Percentiles rank a stretch among this genome's conserved stretches.
These are phyloP conservation scores for Elaeis oleifera DNA, from an alignment of 202 grass and related monocot genomes.

Conservation along the genomic window DNA sequence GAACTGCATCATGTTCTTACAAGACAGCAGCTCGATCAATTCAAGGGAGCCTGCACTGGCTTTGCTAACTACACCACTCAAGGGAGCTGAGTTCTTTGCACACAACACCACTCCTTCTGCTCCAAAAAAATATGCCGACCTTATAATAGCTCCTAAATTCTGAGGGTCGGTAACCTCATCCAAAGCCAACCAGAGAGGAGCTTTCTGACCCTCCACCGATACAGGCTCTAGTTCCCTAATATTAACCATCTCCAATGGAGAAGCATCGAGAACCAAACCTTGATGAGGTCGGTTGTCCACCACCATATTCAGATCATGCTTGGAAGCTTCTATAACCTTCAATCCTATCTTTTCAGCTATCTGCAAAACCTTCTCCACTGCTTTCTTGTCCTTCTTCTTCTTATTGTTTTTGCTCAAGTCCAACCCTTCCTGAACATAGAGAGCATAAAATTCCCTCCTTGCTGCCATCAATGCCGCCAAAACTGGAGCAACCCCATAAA, in stretches of 20 bases:
- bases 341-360: slow-evolving; percentile 59
- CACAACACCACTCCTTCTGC: slow-evolving; percentile 71
- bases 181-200: slow-evolving; percentile 74
- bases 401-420: slow-evolving; percentile 71
- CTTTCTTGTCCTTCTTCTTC: slow-evolving; percentile 94
- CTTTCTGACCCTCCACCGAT: slow-evolving; percentile 40
- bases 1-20: slow-evolving; percentile 98
- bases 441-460: slow-evolving; percentile 74
- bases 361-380: slow-evolving; percentile 50
- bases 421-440: slow-evolving; percentile 80
- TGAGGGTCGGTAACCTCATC: slow-evolving; percentile 96
- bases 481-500: slow-evolving; percentile 81
- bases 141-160: slow-evolving; percentile 92
- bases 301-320: slow-evolving; percentile 94
- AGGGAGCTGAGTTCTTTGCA: slow-evolving; percentile 92
- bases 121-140: slow-evolving; percentile 89
- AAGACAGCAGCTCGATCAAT: slow-evolving; percentile 78
- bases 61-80: slow-evolving; percentile 92
- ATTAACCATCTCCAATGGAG: slow-evolving; percentile 76
- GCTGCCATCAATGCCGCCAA: slow-evolving; percentile 56
- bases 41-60: slow-evolving; percentile 88
- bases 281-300: slow-evolving; percentile 84
- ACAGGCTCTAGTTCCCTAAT: slow-evolving; percentile 66
- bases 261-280: slow-evolving; percentile 79
- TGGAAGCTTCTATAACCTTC: slow-evolving; percentile 59